Evolutionary conservation across 371 early-diverging fungal species (phyloP), one percentile per base, ranked within the genome.

Genomic region (Syncephalastrum racemosum): DNA sequence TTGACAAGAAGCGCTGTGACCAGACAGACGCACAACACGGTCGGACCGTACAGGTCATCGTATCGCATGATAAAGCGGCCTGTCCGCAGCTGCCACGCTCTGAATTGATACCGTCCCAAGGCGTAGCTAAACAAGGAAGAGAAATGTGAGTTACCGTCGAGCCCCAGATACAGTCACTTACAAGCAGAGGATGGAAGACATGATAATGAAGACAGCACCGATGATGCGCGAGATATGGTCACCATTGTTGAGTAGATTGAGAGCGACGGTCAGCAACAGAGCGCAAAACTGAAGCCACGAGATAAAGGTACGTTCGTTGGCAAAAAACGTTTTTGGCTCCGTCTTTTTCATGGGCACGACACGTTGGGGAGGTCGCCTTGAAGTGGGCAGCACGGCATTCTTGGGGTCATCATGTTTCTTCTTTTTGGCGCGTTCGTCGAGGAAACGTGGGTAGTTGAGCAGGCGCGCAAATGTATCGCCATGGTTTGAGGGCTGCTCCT

Each of bases 271-370:
- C n/a, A 90, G 80, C 24, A 91, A 55, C 27, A 88, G 64, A 23
- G 88, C 86, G 64, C 89, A 84, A 47, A 89, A 81, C 55, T 91
- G 90, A 42, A 94, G 81, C 97, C 97, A 95, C 25, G 84, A 83
- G 57, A 96, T 82, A 63, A 92, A 95, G 0, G 97, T 96, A 54
- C 97, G 80, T 70, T 96, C 97, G 63, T 96, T 96, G 22, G 97
- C 94, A 75, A 96, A 93, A 69, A 91, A 93, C 23, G 91, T 92
- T 70, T 98, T 98, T 15, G 95, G 90, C 51, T 95, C 94, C 3
- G 83, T 61, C 18, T 46, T 43, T 19, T 50, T 50, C 47, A 53
- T 27, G 25, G 50, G 50, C 36, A 50, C 50, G 24, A 50, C 25
- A n/a, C 50, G 50, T 36, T 50, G 50, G 15, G 47, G 14, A 14